These are phyloP conservation scores for Coccomyxa sp. DNA, from an alignment of 139 green algal species.

Conservation along the genomic window DNA sequence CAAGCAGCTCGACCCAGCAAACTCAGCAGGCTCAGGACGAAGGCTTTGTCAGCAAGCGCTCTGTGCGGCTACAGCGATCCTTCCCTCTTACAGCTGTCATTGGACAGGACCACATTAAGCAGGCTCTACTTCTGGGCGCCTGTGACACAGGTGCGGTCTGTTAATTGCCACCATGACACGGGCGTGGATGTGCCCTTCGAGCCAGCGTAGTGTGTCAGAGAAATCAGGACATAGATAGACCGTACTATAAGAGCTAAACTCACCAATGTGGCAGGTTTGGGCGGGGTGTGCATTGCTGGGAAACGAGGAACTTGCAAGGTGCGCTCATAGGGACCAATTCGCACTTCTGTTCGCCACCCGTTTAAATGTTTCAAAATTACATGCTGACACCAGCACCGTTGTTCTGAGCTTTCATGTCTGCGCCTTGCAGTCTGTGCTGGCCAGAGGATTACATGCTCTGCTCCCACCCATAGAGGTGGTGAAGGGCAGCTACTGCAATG, in stretches of 20 bases:
- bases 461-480: constrained; percentile 98
- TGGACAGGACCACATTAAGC: constrained; percentile 93
- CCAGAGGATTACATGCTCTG: constrained; percentile 88
- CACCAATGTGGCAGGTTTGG: constrained; percentile 40
- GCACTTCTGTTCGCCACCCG: too few species aligned
- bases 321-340: background rate
- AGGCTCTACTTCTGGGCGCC: constrained; percentile 94
- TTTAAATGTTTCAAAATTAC: too few species aligned
- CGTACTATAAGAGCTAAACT: too few species aligned
- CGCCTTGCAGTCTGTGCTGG: constrained; percentile 83
- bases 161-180: background rate
- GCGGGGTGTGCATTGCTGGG: constrained; percentile 92
- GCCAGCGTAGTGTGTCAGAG: background rate
- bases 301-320: constrained; percentile 89
- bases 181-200: background rate
- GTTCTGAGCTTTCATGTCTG: too few species aligned
- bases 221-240: too few species aligned
- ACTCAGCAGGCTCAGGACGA: background rate
- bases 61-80: constrained; percentile 2
- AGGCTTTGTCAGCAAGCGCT: constrained; percentile 3
- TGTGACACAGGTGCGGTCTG: constrained; percentile 37
- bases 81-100: constrained; percentile 48
- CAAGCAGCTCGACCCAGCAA: background rate
- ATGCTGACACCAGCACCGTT: too few species aligned
- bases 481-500: constrained; percentile 86